Percentiles rank a stretch among this genome's conserved stretches.
Conservation (phyloP, 2,329 filamentous ascomycete genomes). For the Talaromyces piceae region DNA sequence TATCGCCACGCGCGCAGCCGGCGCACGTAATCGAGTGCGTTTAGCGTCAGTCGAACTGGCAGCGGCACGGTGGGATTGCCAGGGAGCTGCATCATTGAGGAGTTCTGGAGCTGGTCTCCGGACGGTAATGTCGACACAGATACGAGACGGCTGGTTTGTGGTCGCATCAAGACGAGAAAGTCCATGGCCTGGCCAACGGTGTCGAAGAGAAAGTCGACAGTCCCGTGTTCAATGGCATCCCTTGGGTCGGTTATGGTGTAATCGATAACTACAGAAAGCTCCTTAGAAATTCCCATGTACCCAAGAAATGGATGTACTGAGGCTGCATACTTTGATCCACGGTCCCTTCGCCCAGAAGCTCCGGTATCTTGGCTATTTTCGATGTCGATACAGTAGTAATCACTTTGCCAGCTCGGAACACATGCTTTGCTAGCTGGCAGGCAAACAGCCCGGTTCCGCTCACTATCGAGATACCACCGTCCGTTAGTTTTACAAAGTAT, state of each 20-base stretch:
- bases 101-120: conserved; percentile 26
- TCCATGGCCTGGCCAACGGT: conserved; percentile 37
- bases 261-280: conserved; percentile 34
- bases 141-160: conserved; percentile 26
- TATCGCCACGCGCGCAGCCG: conserved; percentile 38
- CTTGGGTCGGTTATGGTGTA: conserved; percentile 39
- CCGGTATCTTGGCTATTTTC: conserved; percentile 42
- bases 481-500: neutral
- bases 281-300: neutral
- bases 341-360: conserved; percentile 36
- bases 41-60: conserved; percentile 20
- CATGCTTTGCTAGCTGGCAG: conserved; percentile 45
- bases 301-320: neutral
- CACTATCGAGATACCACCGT: neutral
- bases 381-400: conserved; percentile 47
- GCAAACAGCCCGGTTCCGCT: conserved; percentile 39
- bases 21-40: conserved; percentile 32
- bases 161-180: conserved; percentile 37
- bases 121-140: conserved; percentile 30
- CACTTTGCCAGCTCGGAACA: conserved; percentile 44
- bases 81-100: conserved; percentile 19
- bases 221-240: conserved; percentile 32
- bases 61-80: conserved; percentile 21
- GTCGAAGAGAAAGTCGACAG: conserved; percentile 45
- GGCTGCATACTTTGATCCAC: conserved; percentile 37